phyloP scores from a whole-genome alignment of 2,329 filamentous ascomycete species.

The Penicillium sp. region DNA sequence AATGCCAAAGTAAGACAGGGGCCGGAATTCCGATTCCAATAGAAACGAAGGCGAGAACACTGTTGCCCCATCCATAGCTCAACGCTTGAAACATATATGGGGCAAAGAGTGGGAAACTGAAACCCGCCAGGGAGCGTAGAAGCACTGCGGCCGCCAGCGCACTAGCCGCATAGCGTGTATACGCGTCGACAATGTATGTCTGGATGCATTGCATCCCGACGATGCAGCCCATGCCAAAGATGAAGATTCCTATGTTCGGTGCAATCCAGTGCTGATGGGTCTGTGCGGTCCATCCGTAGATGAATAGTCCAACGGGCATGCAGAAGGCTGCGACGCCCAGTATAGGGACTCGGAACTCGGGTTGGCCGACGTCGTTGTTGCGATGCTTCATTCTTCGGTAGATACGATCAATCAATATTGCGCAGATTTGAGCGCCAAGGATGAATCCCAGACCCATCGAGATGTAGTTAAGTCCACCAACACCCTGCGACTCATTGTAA shows the following conservation, averaged over 20 bases:
- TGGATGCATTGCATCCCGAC: slow-evolving; percentile 38
- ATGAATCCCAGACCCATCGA: slow-evolving; percentile 59
- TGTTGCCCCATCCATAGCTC: slow-evolving; percentile 32
- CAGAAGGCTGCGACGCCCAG: background rate
- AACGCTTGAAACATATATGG: slow-evolving; percentile 30
- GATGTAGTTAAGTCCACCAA: slow-evolving; percentile 59
- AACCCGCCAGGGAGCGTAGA: slow-evolving; percentile 29
- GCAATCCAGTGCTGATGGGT: slow-evolving; percentile 32
- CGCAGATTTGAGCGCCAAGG: slow-evolving; percentile 47
- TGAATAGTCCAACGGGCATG: slow-evolving; percentile 44
- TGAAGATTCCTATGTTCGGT: slow-evolving; percentile 49
- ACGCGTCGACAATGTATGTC: slow-evolving; percentile 36
- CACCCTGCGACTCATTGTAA: slow-evolving; percentile 53
- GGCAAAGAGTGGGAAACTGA: slow-evolving; percentile 34
- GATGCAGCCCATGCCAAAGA: slow-evolving; percentile 47
- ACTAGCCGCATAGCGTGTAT: slow-evolving; percentile 30
- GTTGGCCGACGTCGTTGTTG: slow-evolving; percentile 41
- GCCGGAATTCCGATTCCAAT: slow-evolving; percentile 41
- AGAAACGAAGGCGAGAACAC: slow-evolving; percentile 34
- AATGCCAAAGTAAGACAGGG: slow-evolving; percentile 25
- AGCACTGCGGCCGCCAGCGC: slow-evolving; percentile 26
- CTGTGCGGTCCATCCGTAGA: slow-evolving; percentile 37
- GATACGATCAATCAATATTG: slow-evolving; percentile 46
- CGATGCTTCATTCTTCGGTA: slow-evolving; percentile 43
- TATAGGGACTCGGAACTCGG: slow-evolving; percentile 60